Base-by-base conservation (phyloP, 805 yeast genomes). In the Kluyveromyces lactis region DNA sequence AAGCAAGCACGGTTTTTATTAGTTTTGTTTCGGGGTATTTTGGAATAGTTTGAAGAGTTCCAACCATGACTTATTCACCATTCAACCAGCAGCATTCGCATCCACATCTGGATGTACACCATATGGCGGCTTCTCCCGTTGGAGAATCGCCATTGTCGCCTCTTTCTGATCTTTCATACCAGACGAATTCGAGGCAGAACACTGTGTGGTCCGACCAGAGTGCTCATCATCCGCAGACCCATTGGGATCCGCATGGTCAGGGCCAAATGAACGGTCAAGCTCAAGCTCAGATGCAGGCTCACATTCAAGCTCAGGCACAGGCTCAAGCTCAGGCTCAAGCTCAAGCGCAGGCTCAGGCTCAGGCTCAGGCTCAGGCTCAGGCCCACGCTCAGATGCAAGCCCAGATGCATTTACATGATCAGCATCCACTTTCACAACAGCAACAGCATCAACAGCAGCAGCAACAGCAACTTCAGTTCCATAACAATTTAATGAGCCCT, bases 241-340 rank as follows among this genome's bases (percentile, higher is more conserved):
- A 21, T 21, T 21, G 24, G 24, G 24, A 21, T 21, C 24, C 32
- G 4, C 32, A 30, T 9, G 32, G 19, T 15, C 32, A 30, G 32
- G 32, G 19, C 4, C 32, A 30, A 18, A 18, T 18, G 16, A 48
- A 42, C 30, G 47, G 37, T 28, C 38, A 31, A 13, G 45, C 30
- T 24, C 36, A 24, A 13, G 16, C 13, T 21, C 46, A 44, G 19
- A 34, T 46, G 43, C 37, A 62, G 56, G 42, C 64, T 62, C 39
- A 68, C 60, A 26, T 68, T 62, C 45, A 55, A 62, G 24, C 43
- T 51, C 45, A 56, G 59, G 43, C 64, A 61, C 68, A 57, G 66
- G 44, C 67, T 58, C 53, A 69, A 38, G 60, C 52, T 39, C 51
- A 52, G 42, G 61, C 51, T 39, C 60, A 49, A 11, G 42, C 41